Evolutionary conservation across 2,329 filamentous ascomycete genomes (phyloP).

Genomic region (Nakataea oryzae): DNA sequence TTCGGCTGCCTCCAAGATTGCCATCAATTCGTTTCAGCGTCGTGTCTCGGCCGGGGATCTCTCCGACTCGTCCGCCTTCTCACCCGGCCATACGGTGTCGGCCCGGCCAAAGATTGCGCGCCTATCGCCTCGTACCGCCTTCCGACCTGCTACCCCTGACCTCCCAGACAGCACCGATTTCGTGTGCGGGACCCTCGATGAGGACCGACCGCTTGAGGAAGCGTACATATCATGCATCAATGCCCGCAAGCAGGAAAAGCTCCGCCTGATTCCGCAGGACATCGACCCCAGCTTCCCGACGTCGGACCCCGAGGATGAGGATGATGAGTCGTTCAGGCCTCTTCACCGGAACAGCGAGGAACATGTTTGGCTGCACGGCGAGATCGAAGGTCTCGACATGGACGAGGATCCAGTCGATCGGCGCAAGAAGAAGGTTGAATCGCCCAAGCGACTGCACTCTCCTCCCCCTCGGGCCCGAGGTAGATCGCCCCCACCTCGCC

Average conservation of each 20-base stretch:
- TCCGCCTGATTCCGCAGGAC: slow-evolving; percentile 80
- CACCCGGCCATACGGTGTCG: slow-evolving; percentile 23
- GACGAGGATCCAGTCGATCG: slow-evolving; percentile 40
- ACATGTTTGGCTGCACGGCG: slow-evolving; percentile 59
- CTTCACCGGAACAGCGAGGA: slow-evolving; percentile 56
- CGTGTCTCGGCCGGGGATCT: slow-evolving; percentile 19
- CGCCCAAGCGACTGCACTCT: slow-evolving; percentile 53
- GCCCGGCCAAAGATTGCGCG: slow-evolving; percentile 22
- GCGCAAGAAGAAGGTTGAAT: slow-evolving; percentile 41
- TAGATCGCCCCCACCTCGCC: slow-evolving; percentile 41
- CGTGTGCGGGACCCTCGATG: slow-evolving; percentile 94
- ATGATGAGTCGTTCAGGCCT: slow-evolving; percentile 53
- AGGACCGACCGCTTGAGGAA: slow-evolving; percentile 88
- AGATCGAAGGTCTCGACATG: slow-evolving; percentile 55
- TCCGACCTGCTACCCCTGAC: slow-evolving; percentile 64
- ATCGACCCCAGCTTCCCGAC: slow-evolving; percentile 96
- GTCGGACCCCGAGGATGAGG: slow-evolving; percentile 81
- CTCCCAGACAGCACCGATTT: slow-evolving; percentile 97
- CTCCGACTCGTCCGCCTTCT: slow-evolving; percentile 52
- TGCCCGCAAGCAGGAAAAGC: slow-evolving; percentile 70
- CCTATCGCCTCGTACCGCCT: slow-evolving; percentile 30
- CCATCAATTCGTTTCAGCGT: slow-evolving; percentile 1
- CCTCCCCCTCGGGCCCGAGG: slow-evolving; percentile 40
- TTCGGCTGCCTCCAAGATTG: not conserved
- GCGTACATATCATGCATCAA: slow-evolving; percentile 82